phyloP scores from a whole-genome alignment of 2,329 filamentous ascomycete genomes.

The Phialocephala subalpina region DNA sequence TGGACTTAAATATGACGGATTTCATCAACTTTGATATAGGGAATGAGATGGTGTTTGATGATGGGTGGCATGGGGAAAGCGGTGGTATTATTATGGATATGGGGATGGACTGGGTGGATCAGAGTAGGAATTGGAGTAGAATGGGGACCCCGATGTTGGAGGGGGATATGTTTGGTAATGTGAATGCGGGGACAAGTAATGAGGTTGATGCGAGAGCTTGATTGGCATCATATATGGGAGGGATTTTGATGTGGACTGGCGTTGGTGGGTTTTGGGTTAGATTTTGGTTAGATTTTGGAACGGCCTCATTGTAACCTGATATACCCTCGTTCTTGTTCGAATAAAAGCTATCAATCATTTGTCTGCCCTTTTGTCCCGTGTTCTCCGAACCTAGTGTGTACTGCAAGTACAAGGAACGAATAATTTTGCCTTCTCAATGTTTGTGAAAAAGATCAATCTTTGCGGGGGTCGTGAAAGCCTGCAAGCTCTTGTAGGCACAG shows the following conservation, averaged over 20 bases:
- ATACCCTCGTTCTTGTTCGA: constrained; percentile 11
- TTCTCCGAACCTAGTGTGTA: no score
- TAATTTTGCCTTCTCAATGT: no score
- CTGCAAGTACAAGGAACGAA: no score
- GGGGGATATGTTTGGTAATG: constrained; percentile 15
- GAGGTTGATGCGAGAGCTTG: constrained; percentile 9
- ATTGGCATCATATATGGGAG: not conserved
- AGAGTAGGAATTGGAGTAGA: constrained; percentile 34
- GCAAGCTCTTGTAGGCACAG: not conserved
- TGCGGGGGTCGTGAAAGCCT: not conserved
- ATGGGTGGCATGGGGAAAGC: constrained; percentile 38
- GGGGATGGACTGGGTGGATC: constrained; percentile 40
- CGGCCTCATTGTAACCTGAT: not conserved
- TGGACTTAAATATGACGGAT: constrained; percentile 19
- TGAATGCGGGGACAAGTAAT: not conserved
- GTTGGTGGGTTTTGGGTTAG: not conserved
- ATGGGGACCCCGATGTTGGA: constrained; percentile 31
- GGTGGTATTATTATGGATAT: constrained; percentile 39
- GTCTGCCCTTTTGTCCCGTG: not conserved
- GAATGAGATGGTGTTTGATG: constrained; percentile 27
- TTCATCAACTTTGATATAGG: constrained; percentile 35
- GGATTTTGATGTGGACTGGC: not conserved
- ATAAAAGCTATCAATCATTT: not conserved
- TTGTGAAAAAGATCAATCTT: no score
- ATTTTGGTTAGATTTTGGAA: not conserved